Evolutionary conservation across 1,284 basidiomycete genomes (phyloP).

Genomic region (Phylloporus gajari): DNA sequence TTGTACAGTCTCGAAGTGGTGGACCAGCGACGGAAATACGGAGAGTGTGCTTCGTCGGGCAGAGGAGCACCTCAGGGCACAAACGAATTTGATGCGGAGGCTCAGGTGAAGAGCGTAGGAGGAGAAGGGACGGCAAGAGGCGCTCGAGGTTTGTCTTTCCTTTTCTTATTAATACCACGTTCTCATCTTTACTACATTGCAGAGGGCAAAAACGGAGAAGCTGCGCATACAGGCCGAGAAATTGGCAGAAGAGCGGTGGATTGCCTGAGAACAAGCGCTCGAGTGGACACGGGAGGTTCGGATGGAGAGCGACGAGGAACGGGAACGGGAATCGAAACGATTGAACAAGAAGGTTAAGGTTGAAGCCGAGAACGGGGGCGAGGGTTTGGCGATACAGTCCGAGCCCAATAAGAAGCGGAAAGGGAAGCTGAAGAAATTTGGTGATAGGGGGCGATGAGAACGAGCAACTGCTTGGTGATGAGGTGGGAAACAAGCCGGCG

Average conservation of each 20-base stretch:
- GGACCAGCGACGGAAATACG: conserved; percentile 85
- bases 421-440: conserved; percentile 59
- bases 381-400: conserved; percentile 44
- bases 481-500: conserved; percentile 67
- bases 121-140: conserved; percentile 69
- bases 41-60: conserved; percentile 81
- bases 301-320: conserved; percentile 81
- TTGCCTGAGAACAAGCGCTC: conserved; percentile 81
- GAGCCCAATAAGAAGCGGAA: conserved; percentile 60
- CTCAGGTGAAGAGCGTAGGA: conserved; percentile 78
- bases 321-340: conserved; percentile 72
- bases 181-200: background rate
- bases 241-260: conserved; percentile 77
- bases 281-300: conserved; percentile 76
- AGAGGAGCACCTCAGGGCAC: conserved; percentile 79
- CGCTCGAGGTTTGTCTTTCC: conserved; percentile 60
- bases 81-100: conserved; percentile 81
- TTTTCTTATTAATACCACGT: background rate
- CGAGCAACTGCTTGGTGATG: conserved; percentile 73
- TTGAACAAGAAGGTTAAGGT: conserved; percentile 61
- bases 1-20: conserved; percentile 89
- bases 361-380: conserved; percentile 69
- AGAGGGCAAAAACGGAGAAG: conserved; percentile 66
- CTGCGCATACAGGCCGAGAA: conserved; percentile 71
- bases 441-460: conserved; percentile 57